Percentiles rank a stretch among this genome's conserved stretches.
These are phyloP conservation scores for Pleurotus platypus DNA, from an alignment of 768 basidiomycete genomes.

Conservation along the genomic window DNA sequence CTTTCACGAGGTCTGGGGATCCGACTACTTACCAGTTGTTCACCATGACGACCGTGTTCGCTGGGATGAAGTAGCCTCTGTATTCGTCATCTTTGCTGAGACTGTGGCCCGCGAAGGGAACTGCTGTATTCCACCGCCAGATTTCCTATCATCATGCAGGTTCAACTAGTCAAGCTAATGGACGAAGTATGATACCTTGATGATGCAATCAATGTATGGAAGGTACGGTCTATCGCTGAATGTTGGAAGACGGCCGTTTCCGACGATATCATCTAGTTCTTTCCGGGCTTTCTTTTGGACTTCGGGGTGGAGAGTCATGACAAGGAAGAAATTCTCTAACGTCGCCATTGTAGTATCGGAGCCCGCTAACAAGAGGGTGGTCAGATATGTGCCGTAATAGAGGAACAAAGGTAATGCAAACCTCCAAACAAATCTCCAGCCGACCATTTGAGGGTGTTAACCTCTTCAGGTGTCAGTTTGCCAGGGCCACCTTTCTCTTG, in stretches of 20 bases:
- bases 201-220: conserved; percentile 17
- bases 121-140: not conserved
- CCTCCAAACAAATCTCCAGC: not conserved
- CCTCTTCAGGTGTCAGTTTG: not conserved
- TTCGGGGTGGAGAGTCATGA: conserved; percentile 17
- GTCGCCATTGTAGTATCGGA: not conserved
- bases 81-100: not conserved
- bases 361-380: not conserved
- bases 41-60: not conserved
- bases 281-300: conserved; percentile 17
- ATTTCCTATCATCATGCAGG: not conserved
- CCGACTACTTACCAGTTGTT: not conserved
- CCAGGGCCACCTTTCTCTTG: not conserved
- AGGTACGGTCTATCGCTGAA: conserved; percentile 14
- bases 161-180: too few species aligned
- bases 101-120: not conserved
- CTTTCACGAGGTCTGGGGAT: not conserved
- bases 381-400: too few species aligned
- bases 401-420: not conserved
- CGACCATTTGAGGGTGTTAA: not conserved
- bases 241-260: conserved; percentile 12
- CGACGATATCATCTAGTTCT: conserved; percentile 19
- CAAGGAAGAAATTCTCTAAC: conserved; percentile 13
- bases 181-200: conserved; percentile 1
- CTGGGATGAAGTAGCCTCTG: not conserved